These are phyloP conservation scores for Dryas integrifolia DNA, from an alignment of 331 rosid species.

Conservation along the genomic window DNA sequence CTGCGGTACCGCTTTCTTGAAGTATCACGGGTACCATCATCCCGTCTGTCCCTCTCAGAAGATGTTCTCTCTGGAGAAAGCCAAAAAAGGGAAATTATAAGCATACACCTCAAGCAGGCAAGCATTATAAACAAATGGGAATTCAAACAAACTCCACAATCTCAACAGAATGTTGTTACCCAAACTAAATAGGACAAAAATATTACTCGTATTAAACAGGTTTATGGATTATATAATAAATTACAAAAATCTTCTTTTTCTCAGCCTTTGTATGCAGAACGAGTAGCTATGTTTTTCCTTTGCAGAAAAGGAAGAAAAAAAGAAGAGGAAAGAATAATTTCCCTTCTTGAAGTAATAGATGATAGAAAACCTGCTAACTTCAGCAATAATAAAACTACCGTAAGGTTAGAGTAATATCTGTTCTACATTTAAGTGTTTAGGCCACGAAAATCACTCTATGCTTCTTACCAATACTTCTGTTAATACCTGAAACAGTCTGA, in stretches of 20 bases:
- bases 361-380: no score
- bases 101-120: not conserved
- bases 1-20: slow-evolving; percentile 81
- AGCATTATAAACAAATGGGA: not conserved
- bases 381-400: no score
- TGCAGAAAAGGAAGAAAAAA: not conserved
- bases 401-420: no score
- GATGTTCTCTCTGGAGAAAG: slow-evolving; percentile 51
- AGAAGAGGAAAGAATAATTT: no score
- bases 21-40: slow-evolving; percentile 44
- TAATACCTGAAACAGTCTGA: slow-evolving; percentile 4
- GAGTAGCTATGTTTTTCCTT: not conserved
- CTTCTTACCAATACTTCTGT: not conserved
- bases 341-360: no score
- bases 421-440: not conserved
- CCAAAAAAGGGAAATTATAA: slow-evolving; percentile 1
- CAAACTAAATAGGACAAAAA: not conserved
- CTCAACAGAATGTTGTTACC: not conserved
- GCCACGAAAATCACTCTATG: not conserved
- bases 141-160: not conserved
- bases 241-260: not conserved
- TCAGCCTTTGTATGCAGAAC: not conserved
- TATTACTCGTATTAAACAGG: not conserved
- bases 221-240: not conserved
- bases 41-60: slow-evolving; percentile 67